phyloP scores from a whole-genome alignment of 108 stramenopile genomes.

The Stephanodiscus minutulus region DNA sequence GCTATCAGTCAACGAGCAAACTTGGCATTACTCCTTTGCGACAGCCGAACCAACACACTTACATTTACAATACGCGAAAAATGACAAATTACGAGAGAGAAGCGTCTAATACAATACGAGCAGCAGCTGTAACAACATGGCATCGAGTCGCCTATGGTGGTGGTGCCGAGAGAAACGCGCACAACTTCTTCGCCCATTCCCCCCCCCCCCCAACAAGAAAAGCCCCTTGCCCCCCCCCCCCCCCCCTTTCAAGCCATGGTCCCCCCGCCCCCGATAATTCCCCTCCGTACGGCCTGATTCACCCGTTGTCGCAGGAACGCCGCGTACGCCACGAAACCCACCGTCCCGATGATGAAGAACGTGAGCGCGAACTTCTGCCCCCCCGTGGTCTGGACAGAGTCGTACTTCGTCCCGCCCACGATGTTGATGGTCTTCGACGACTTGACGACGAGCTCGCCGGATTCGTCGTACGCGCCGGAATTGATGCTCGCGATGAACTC shows the following conservation, averaged over 20 bases:
- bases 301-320: constrained; percentile 55
- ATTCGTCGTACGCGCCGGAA: constrained; percentile 42
- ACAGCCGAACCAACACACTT: too few species aligned
- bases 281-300: neutral
- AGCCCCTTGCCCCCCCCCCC: neutral
- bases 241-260: neutral
- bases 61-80: too few species aligned
- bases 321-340: constrained; percentile 74
- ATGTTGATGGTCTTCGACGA: neutral
- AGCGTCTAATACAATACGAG: too few species aligned
- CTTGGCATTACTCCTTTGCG: too few species aligned
- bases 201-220: too few species aligned
- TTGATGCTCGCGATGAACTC: constrained; percentile 50
- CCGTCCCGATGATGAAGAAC: constrained; percentile 77
- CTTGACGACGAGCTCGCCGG: constrained; percentile 41
- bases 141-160: too few species aligned
- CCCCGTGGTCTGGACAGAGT: constrained; percentile 49
- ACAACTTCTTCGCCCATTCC: too few species aligned
- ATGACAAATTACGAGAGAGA: too few species aligned
- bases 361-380: constrained; percentile 86
- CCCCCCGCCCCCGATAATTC: neutral
- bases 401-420: constrained; percentile 31
- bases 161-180: too few species aligned
- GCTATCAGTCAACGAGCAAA: too few species aligned
- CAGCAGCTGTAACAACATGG: too few species aligned